A percentile compares a stretch with the other conserved stretches of the same genome.
phyloP scores from a whole-genome alignment of 805 yeast genomes.

The Wickerhamomyces queroliae region DNA sequence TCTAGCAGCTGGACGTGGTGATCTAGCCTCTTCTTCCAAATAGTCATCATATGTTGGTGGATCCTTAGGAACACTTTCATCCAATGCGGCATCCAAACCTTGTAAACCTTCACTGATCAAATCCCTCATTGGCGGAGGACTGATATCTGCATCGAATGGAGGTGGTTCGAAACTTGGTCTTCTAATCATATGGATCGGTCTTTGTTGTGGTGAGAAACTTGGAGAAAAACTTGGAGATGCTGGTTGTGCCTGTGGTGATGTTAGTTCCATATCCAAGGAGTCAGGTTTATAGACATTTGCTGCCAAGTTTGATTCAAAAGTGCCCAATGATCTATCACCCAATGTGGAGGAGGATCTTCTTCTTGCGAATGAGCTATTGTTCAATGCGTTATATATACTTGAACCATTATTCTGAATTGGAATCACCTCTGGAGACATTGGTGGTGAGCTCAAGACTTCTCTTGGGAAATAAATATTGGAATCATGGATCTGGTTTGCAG shows the following conservation, averaged over 20 bases:
- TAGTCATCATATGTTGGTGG: constrained; percentile 32
- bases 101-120: constrained; percentile 5
- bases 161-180: constrained; percentile 60
- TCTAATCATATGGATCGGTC: constrained; percentile 51
- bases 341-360: constrained; percentile 28
- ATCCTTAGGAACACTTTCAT: constrained; percentile 19
- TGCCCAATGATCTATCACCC: constrained; percentile 23
- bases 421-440: constrained; percentile 49
- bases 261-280: constrained; percentile 35
- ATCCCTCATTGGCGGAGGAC: constrained; percentile 27
- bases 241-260: constrained; percentile 65
- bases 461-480: constrained; percentile 36
- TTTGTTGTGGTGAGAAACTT: constrained; percentile 33
- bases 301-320: constrained; percentile 27
- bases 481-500: constrained; percentile 16
- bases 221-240: constrained; percentile 48
- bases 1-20: constrained; percentile 1
- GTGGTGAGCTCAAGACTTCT: constrained; percentile 36
- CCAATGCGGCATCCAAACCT: constrained; percentile 8
- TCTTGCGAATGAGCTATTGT: constrained; percentile 1
- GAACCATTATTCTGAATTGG: constrained; percentile 31
- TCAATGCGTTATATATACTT: constrained; percentile 13
- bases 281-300: constrained; percentile 55
- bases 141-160: constrained; percentile 44
- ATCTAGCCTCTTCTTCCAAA: constrained; percentile 10